phyloP scores from a whole-genome alignment of 495 filamentous ascomycete species.

The Xylaria scruposa region DNA sequence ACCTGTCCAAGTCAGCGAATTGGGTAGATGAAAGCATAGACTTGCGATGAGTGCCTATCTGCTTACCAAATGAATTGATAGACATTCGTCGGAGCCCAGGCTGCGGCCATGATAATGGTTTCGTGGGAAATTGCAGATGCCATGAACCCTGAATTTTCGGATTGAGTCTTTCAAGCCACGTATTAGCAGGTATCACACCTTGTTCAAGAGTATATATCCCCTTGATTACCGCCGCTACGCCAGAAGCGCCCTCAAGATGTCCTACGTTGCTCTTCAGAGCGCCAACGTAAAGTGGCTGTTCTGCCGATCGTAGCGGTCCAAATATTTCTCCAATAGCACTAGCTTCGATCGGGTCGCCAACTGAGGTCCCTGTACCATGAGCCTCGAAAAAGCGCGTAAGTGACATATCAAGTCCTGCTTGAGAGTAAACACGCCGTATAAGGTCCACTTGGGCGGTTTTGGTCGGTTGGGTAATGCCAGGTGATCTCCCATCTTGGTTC shows the following conservation, averaged over 20 bases:
- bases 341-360: slow-evolving; percentile 60
- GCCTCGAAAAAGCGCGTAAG: slow-evolving; percentile 53
- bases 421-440: slow-evolving; percentile 51
- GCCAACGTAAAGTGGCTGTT: slow-evolving; percentile 50
- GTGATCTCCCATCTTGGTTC: slow-evolving; percentile 57
- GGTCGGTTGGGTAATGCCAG: slow-evolving; percentile 58
- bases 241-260: slow-evolving; percentile 56
- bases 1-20: slow-evolving; percentile 1
- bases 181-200: slow-evolving; percentile 45
- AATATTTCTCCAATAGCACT: slow-evolving; percentile 49
- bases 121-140: slow-evolving; percentile 36
- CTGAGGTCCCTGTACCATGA: slow-evolving; percentile 52
- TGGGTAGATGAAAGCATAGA: not conserved
- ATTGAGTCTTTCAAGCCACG: slow-evolving; percentile 54
- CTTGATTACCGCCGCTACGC: slow-evolving; percentile 59
- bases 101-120: slow-evolving; percentile 29
- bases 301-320: slow-evolving; percentile 21
- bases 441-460: slow-evolving; percentile 52
- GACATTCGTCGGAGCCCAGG: slow-evolving; percentile 45
- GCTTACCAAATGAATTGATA: slow-evolving; percentile 60
- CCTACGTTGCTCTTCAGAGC: slow-evolving; percentile 61
- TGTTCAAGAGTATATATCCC: slow-evolving; percentile 53
- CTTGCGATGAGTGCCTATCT: not conserved
- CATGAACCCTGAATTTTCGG: slow-evolving; percentile 41
- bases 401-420: slow-evolving; percentile 49